Percentiles rank a stretch among this genome's conserved stretches.
These are phyloP conservation scores for Solanum bukasovii DNA, from an alignment of 257 asterid genomes.

Conservation along the genomic window DNA sequence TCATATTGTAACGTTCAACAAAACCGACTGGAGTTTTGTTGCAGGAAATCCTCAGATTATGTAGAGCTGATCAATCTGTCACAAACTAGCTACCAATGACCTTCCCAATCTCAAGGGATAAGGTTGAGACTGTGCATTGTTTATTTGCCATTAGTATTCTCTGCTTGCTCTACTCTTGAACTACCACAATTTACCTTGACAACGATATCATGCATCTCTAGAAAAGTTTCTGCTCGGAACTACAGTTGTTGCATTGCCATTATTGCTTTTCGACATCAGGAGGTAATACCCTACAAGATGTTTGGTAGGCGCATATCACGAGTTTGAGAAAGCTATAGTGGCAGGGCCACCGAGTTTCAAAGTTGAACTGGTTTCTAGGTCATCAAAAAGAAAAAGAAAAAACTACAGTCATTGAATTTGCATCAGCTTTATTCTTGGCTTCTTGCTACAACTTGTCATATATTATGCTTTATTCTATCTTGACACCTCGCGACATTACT, in stretches of 20 bases:
- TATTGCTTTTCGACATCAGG: background rate
- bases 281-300: background rate
- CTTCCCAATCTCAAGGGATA: background rate
- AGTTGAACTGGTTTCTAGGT: background rate
- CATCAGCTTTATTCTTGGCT: background rate
- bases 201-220: background rate
- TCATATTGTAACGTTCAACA: background rate
- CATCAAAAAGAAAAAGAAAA: background rate
- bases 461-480: background rate
- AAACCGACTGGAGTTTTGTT: background rate
- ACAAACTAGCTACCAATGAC: background rate
- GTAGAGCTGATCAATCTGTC: background rate
- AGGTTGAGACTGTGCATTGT: background rate
- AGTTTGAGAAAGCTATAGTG: background rate
- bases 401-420: background rate
- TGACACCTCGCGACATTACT: background rate
- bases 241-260: background rate
- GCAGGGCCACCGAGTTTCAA: background rate
- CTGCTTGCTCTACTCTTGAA: background rate
- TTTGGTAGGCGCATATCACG: background rate
- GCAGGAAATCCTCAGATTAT: background rate
- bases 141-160: background rate
- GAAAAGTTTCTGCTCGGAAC: background rate
- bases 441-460: background rate
- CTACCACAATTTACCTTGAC: background rate